These are phyloP conservation scores for Bjerkandera adusta DNA, from an alignment of 1,284 basidiomycete species.

Conservation along the genomic window DNA sequence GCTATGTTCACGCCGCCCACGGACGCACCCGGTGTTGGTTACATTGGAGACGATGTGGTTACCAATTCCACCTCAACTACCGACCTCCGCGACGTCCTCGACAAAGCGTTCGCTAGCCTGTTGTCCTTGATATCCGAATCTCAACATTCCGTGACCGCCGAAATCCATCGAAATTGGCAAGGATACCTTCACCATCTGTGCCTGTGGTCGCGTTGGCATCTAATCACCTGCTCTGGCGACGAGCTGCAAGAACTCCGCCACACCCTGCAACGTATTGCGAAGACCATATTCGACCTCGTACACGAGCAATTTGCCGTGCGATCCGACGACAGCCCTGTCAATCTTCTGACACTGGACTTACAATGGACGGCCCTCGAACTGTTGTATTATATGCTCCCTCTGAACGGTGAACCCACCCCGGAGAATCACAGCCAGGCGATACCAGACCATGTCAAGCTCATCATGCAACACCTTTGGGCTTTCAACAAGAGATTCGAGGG, in stretches of 20 bases:
- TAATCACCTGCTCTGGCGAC: slow-evolving; percentile 13
- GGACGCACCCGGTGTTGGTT: slow-evolving; percentile 9
- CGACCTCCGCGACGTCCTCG: slow-evolving; percentile 23
- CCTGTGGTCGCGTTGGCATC: slow-evolving; percentile 28
- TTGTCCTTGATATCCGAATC: no score
- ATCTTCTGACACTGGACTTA: slow-evolving; percentile 40
- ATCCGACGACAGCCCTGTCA: slow-evolving; percentile 25
- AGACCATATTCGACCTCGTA: slow-evolving; percentile 34
- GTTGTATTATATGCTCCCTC: slow-evolving; percentile 23
- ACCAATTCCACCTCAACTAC: slow-evolving; percentile 20
- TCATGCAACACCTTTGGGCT: slow-evolving; percentile 53
- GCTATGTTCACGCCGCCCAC: slow-evolving; percentile 42
- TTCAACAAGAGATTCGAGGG: slow-evolving; percentile 54
- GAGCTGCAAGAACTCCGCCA: slow-evolving; percentile 27
- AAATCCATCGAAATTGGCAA: slow-evolving; percentile 31
- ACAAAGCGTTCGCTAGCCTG: slow-evolving; percentile 28
- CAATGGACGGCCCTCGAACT: slow-evolving; percentile 68
- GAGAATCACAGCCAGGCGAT: slow-evolving; percentile 19
- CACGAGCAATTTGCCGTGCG: slow-evolving; percentile 23
- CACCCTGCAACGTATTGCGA: slow-evolving; percentile 36
- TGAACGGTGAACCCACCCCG: slow-evolving; percentile 16
- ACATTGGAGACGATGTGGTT: slow-evolving; percentile 19
- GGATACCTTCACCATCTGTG: slow-evolving; percentile 23
- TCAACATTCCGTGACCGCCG: no score
- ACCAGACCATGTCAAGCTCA: slow-evolving; percentile 29